Evolutionary conservation across 176 grass and related monocot species (phyloP).

Genomic region (Elymus sibiricus): DNA sequence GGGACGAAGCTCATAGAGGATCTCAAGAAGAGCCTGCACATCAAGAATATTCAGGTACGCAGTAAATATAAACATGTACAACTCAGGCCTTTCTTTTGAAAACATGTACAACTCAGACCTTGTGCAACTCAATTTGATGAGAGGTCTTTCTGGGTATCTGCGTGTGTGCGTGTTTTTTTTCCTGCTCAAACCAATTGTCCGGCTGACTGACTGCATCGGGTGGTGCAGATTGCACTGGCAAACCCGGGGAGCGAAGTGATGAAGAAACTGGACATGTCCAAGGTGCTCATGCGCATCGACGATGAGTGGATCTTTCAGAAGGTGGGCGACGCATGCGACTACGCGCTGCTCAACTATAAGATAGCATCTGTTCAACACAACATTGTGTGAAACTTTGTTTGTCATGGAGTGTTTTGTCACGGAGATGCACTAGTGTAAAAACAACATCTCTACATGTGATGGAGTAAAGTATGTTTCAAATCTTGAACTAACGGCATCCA

Average conservation of each 20-base stretch:
- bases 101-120: too few relatives aligned
- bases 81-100: not conserved
- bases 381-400: slow-evolving; percentile 43
- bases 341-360: slow-evolving; percentile 36
- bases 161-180: not conserved
- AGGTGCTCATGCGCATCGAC: slow-evolving; percentile 53
- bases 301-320: slow-evolving; percentile 75
- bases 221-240: slow-evolving; percentile 63
- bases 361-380: not conserved
- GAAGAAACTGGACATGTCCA: slow-evolving; percentile 69
- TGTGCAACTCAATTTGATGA: too few relatives aligned
- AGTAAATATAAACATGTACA: not conserved
- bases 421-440: not conserved
- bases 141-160: too few relatives aligned
- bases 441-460: not conserved
- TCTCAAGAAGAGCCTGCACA: slow-evolving; percentile 43
- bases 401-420: not conserved
- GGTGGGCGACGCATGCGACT: slow-evolving; percentile 54
- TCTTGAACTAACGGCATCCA: not conserved
- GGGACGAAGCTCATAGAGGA: slow-evolving; percentile 70
- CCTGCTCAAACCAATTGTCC: not conserved
- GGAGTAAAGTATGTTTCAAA: not conserved
- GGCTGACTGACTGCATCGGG: not conserved
- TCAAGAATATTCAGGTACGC: slow-evolving; percentile 52
- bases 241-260: slow-evolving; percentile 76